These are phyloP conservation scores for Thermoascus crustaceus DNA, from an alignment of 2,329 filamentous ascomycete genomes.

Conservation along the genomic window DNA sequence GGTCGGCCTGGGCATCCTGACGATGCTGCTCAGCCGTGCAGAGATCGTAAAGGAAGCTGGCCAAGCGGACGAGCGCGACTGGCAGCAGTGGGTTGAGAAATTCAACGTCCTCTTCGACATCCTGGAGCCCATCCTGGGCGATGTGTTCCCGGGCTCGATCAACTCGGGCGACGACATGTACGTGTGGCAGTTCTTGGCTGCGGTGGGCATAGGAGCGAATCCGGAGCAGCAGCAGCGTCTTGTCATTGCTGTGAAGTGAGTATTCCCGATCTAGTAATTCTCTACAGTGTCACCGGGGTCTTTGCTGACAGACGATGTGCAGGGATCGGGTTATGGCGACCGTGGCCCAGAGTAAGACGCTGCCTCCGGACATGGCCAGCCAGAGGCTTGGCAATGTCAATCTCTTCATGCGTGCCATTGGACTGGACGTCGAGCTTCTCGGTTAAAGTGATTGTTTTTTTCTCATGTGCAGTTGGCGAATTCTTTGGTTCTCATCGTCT, in stretches of 20 bases:
- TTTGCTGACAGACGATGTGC: conserved; percentile 12
- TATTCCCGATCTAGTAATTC: conserved; percentile 9
- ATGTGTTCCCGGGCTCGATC: conserved; percentile 86
- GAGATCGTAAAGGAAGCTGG: conserved; percentile 84
- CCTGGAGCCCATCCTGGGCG: conserved; percentile 72
- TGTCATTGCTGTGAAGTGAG: conserved; percentile 81
- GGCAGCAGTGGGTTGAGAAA: conserved; percentile 72
- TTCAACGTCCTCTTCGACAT: conserved; percentile 84
- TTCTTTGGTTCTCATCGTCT: neutral
- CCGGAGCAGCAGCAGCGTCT: conserved; percentile 92
- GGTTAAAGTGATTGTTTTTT: conserved; percentile 35
- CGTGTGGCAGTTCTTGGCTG: conserved; percentile 95
- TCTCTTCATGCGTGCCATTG: conserved; percentile 96
- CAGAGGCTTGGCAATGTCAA: conserved; percentile 88
- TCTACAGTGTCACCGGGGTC: neutral
- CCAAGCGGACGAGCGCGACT: conserved; percentile 60
- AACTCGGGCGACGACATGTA: conserved; percentile 89
- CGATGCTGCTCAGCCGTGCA: conserved; percentile 87
- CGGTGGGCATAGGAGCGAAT: conserved; percentile 85
- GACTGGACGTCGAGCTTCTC: conserved; percentile 83
- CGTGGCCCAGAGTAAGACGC: conserved; percentile 75
- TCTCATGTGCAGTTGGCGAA: neutral
- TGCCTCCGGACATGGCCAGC: conserved; percentile 77
- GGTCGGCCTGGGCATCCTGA: conserved; percentile 81
- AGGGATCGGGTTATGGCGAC: conserved; percentile 93